Percentiles rank a stretch among this genome's conserved stretches.
Evolutionary conservation across 2,329 filamentous ascomycete species (phyloP).

Genomic region (Pleoardoris graminearum): DNA sequence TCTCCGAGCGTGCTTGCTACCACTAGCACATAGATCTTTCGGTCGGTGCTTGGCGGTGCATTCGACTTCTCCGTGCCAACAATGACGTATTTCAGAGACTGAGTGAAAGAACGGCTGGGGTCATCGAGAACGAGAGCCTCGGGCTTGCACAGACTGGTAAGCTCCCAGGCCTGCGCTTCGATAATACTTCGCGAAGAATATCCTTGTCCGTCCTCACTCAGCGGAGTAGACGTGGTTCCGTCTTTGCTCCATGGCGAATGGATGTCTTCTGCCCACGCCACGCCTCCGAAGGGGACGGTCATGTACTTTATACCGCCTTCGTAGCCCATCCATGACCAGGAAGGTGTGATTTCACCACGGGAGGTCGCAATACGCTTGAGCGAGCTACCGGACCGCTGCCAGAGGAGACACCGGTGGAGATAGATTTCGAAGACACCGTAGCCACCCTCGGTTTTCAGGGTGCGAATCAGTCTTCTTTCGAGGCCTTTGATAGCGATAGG

Average conservation of each 20-base stretch:
- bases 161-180: not conserved
- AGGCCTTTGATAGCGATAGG: conserved; percentile 38
- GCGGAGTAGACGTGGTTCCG: not conserved
- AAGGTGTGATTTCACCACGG: not conserved
- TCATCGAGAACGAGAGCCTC: not conserved
- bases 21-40: not conserved
- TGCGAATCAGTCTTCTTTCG: conserved; percentile 27
- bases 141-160: not conserved
- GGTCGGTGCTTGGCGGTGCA: not conserved
- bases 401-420: conserved; percentile 31
- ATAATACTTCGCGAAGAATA: not conserved
- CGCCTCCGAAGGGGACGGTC: conserved; percentile 2
- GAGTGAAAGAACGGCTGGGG: not conserved
- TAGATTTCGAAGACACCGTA: conserved; percentile 37
- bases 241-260: not conserved
- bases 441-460: conserved; percentile 23
- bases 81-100: not conserved
- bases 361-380: not conserved
- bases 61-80: not conserved
- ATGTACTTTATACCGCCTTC: conserved; percentile 23
- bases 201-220: not conserved
- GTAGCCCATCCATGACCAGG: conserved; percentile 28
- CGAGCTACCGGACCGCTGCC: conserved; percentile 18
- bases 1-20: too few species aligned
- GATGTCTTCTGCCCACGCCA: not conserved